These are phyloP conservation scores for Malania oleifera DNA, from an alignment of 164 flowering plant genomes.

Conservation along the genomic window DNA sequence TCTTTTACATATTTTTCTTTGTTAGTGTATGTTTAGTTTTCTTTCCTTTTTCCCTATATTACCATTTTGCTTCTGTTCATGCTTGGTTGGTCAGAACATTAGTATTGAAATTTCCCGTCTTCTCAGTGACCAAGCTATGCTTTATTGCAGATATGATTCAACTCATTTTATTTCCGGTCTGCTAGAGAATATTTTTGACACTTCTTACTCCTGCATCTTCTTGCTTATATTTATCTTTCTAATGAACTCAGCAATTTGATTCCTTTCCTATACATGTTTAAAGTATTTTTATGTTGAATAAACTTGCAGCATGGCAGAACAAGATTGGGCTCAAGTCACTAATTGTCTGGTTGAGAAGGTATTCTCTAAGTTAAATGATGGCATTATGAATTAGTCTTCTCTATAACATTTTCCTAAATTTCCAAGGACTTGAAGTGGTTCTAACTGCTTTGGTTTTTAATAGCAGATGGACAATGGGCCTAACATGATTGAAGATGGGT, in stretches of 20 bases:
- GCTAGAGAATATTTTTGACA: neutral
- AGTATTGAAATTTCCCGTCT: neutral
- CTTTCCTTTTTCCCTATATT: neutral
- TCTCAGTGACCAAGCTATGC: too few species aligned
- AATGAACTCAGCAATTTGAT: neutral
- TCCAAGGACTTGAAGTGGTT: conserved; percentile 1
- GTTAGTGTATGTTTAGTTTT: neutral
- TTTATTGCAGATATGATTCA: neutral
- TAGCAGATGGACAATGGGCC: conserved; percentile 52
- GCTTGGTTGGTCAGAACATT: neutral
- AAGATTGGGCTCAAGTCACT: conserved; percentile 62
- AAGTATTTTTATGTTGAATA: neutral
- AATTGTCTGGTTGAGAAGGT: conserved; percentile 69
- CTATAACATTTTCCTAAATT: neutral
- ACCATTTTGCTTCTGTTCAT: neutral
- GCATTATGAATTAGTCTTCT: neutral
- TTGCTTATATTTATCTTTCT: neutral
- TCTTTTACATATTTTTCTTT: neutral
- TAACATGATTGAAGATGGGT: conserved; percentile 37
- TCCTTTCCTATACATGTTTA: neutral
- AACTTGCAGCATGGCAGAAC: conserved; percentile 47
- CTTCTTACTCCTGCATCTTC: too few species aligned
- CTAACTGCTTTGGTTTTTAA: conserved; percentile 7
- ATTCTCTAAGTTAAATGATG: conserved; percentile 5
- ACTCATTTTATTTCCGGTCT: neutral